These are phyloP conservation scores for Paecilomyces niveus DNA, from an alignment of 2,329 filamentous ascomycete species.

Conservation along the genomic window DNA sequence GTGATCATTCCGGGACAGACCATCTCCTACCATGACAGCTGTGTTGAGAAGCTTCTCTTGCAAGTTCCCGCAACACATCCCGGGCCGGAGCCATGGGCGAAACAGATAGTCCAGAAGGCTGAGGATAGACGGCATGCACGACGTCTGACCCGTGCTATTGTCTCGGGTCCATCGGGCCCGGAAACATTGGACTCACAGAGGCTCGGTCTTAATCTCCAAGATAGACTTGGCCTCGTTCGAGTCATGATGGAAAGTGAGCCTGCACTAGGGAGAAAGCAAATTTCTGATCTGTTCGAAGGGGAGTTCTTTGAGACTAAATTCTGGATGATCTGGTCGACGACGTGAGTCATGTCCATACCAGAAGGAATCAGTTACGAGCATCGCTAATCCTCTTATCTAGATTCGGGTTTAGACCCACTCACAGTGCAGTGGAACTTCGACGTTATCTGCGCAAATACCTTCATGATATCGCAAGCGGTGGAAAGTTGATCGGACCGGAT, in stretches of 20 bases:
- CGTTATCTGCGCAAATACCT: conserved; percentile 15
- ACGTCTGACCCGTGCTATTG: background rate
- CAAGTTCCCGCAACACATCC: conserved; percentile 16
- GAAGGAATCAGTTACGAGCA: background rate
- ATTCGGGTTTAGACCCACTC: conserved; percentile 15
- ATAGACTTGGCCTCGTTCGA: conserved; percentile 11
- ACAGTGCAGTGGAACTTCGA: conserved; percentile 16
- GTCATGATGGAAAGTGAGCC: conserved; percentile 14
- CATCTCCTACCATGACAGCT: conserved; percentile 28
- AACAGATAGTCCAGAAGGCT: background rate
- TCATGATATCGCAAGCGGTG: conserved; percentile 13
- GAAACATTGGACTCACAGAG: conserved; percentile 4
- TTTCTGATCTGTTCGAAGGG: conserved; percentile 18
- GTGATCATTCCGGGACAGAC: conserved; percentile 26
- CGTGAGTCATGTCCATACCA: conserved; percentile 4
- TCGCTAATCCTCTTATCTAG: conserved; percentile 1
- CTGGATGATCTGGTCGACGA: conserved; percentile 17
- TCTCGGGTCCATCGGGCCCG: background rate
- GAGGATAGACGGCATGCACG: background rate
- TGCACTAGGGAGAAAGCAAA: conserved; percentile 19
- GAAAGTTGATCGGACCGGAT: conserved; percentile 13
- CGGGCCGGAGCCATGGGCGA: background rate
- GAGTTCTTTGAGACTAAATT: conserved; percentile 15
- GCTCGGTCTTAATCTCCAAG: conserved; percentile 9
- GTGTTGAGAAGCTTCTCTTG: conserved; percentile 25